Base-by-base conservation (phyloP, 23 red algal species). In the Agarophyton chilense region DNA sequence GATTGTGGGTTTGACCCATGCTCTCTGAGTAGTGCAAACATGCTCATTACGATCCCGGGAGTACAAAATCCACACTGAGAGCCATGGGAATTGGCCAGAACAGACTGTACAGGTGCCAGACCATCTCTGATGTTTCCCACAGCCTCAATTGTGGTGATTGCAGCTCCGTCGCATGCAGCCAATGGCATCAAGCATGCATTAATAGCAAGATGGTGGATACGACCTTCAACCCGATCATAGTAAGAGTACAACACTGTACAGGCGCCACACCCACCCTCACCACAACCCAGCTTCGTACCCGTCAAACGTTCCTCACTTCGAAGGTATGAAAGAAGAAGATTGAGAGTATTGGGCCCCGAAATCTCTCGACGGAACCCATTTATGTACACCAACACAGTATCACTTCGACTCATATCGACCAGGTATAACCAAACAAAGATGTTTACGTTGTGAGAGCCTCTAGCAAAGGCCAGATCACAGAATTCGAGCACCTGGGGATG, bases 21-120 rank as follows among this genome's bases (percentile, higher is more conserved):
- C 19, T 92, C 71, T 67, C 86, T 35, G 18, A 84, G 33, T 26
- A 97, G 16, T 29, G 90, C 90, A 57, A 66, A 92, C 95, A 86
- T 86, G 39, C 88, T 84, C 64, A 92, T 79, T 25, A 97, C 90
- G 33, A 97, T 88, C 19, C 95, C 95, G 10, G 95, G 95, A 10
- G 95, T 97, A 70, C 95, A 97, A 73, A 93, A 97, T 25, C 95
- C 95, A 77, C 95, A 97, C 50, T 97, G 95, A 40, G 80, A 76
- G 13, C 77, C 95, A 72, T 88, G 63, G 18, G 58, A 70, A 24
- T 83, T 60, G 2, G 74, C 83, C 29, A 97, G 41, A 35, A 72
- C 79, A 31, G 41, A 24, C 72, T 97, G 95, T 18, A 93, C 84
- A 25, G 88, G 88, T 40, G 90, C 82, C 6, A 88, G 81, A 17